A percentile compares a stretch with the other conserved stretches of the same genome.
These are phyloP conservation scores for Carex arenaria DNA, from an alignment of 202 grass and related monocot genomes.

Conservation along the genomic window DNA sequence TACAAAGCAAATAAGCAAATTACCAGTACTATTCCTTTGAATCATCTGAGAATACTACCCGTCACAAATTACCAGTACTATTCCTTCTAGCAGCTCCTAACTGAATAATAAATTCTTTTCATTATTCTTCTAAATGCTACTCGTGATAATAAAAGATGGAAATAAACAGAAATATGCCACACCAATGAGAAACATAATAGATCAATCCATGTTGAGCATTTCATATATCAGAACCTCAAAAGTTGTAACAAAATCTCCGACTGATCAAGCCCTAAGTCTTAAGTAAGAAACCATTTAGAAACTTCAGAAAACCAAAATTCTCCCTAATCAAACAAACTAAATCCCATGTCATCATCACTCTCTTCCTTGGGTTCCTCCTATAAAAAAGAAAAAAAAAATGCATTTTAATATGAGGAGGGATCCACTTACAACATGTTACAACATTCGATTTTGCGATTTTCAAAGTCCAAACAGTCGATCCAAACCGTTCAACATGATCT, in stretches of 20 bases:
- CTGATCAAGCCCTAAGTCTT: neutral
- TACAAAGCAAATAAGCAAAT: neutral
- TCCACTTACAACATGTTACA: too few relatives aligned
- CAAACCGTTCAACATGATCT: too few relatives aligned
- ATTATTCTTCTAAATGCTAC: neutral
- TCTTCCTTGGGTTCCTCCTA: constrained; percentile 48
- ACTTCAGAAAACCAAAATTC: neutral
- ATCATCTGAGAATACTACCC: neutral
- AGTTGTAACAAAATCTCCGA: neutral
- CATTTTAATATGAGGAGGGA: neutral
- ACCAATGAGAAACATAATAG: neutral
- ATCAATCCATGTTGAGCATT: neutral
- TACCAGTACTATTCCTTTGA: neutral
- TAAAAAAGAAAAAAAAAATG: neutral
- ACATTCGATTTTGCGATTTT: too few relatives aligned
- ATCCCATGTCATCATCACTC: constrained; percentile 48
- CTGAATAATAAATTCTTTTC: neutral
- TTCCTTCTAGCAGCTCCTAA: neutral
- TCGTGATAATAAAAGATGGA: neutral
- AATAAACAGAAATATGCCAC: neutral
- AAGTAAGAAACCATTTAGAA: neutral
- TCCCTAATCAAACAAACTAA: constrained; percentile 42
- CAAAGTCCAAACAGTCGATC: too few relatives aligned
- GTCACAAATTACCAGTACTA: neutral
- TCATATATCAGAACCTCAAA: constrained; percentile 11